Percentiles rank a stretch among this genome's conserved stretches.
Evolutionary conservation across 805 yeast species (phyloP).

Genomic region (Barnettozyma californica): DNA sequence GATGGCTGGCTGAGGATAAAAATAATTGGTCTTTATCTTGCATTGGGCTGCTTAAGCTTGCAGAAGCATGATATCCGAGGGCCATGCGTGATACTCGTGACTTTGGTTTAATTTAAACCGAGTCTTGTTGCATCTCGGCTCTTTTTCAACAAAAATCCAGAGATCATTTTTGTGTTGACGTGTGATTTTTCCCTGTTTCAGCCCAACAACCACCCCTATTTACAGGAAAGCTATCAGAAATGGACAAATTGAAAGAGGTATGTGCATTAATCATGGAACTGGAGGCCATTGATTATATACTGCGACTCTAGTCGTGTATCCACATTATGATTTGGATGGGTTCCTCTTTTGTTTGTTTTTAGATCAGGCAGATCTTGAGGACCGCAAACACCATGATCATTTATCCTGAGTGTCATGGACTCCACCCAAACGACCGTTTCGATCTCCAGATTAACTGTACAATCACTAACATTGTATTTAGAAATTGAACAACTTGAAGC

Average conservation of each 20-base stretch:
- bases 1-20: conserved; percentile 6
- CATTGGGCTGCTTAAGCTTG: neutral
- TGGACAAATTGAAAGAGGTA: conserved; percentile 26
- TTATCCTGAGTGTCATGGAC: neutral
- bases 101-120: neutral
- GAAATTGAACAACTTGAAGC: conserved; percentile 85
- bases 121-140: neutral
- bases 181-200: conserved; percentile 4
- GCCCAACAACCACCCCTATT: neutral
- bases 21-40: neutral
- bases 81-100: neutral
- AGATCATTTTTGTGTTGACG: conserved; percentile 5
- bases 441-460: neutral
- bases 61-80: neutral
- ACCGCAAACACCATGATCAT: neutral
- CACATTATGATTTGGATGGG: neutral
- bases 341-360: neutral
- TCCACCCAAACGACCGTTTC: neutral
- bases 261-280: conserved; percentile 1
- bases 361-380: neutral
- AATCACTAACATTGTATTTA: conserved; percentile 24
- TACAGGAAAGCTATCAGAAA: conserved; percentile 1
- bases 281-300: neutral
- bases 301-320: neutral
- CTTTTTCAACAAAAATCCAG: neutral